phyloP scores from a whole-genome alignment of 2,329 filamentous ascomycete species.

The Fusarium azukiicola region DNA sequence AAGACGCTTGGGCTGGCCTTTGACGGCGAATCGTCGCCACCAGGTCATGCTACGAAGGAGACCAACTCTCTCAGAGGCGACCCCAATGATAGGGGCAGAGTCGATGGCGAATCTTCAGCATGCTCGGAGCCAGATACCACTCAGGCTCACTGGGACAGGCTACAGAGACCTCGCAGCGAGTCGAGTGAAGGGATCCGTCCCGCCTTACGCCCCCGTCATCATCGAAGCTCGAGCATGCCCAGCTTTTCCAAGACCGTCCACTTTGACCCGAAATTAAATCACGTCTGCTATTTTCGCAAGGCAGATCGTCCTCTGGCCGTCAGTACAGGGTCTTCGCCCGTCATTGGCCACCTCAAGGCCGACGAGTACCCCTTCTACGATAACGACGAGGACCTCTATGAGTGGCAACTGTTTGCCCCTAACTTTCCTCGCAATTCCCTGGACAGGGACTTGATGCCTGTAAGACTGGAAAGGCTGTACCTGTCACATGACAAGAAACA shows the following conservation, averaged over 20 bases:
- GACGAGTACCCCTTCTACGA: constrained; percentile 1
- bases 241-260: constrained; percentile 11
- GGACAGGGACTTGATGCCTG: constrained; percentile 2
- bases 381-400: neutral
- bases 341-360: neutral
- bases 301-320: constrained; percentile 7
- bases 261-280: neutral
- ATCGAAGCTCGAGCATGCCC: constrained; percentile 11
- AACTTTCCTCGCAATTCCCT: constrained; percentile 9
- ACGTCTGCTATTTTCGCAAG: constrained; percentile 6
- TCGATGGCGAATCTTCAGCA: neutral
- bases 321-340: neutral
- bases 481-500: constrained; percentile 13
- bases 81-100: neutral
- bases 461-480: neutral
- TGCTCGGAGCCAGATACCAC: neutral
- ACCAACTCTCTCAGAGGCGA: neutral
- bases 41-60: neutral
- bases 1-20: neutral
- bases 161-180: constrained; percentile 4
- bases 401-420: constrained; percentile 5
- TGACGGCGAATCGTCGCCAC: neutral
- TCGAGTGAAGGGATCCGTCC: constrained; percentile 10
- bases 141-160: neutral
- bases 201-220: constrained; percentile 1